These are phyloP conservation scores for Prinsepia uniflora DNA, from an alignment of 306 rosid genomes.

Conservation along the genomic window DNA sequence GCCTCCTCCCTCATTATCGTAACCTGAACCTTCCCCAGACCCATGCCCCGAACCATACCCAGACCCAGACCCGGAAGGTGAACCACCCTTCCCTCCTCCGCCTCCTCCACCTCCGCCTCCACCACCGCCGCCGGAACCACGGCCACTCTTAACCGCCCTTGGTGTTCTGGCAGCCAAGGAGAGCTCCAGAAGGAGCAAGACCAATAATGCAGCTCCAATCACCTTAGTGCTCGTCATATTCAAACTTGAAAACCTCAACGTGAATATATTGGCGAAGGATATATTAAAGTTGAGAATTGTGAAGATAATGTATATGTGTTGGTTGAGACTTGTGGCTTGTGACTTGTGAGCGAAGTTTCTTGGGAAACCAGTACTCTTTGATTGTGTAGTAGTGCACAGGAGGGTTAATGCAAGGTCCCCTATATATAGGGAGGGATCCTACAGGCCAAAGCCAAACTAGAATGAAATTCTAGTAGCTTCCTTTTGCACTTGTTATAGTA, in stretches of 20 bases:
- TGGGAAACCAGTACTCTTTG: conserved; percentile 3
- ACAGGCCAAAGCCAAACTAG: neutral
- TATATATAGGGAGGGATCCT: conserved; percentile 45
- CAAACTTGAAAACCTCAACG: conserved; percentile 19
- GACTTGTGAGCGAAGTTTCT: neutral
- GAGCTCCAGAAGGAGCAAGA: conserved; percentile 52
- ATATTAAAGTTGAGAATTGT: neutral
- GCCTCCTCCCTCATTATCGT: conserved; percentile 36
- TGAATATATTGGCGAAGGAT: neutral
- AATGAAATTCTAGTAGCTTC: conserved; percentile 46
- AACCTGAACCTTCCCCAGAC: conserved; percentile 46
- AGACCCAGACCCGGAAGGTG: conserved; percentile 20
- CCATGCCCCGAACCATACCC: conserved; percentile 53
- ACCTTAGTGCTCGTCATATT: conserved; percentile 52
- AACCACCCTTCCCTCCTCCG: conserved; percentile 25
- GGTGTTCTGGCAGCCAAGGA: conserved; percentile 50
- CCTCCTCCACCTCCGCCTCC: conserved; percentile 7
- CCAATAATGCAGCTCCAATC: conserved; percentile 46
- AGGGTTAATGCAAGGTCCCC: conserved; percentile 23
- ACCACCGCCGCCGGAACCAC: conserved; percentile 29
- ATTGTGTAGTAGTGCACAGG: conserved; percentile 12
- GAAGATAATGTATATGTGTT: neutral
- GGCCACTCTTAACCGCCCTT: conserved; percentile 9
- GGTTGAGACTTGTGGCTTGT: neutral
- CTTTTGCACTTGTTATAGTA: conserved; percentile 13